These are phyloP conservation scores for Aspergillus aculeatus DNA, from an alignment of 2,329 filamentous ascomycete genomes.

Conservation along the genomic window DNA sequence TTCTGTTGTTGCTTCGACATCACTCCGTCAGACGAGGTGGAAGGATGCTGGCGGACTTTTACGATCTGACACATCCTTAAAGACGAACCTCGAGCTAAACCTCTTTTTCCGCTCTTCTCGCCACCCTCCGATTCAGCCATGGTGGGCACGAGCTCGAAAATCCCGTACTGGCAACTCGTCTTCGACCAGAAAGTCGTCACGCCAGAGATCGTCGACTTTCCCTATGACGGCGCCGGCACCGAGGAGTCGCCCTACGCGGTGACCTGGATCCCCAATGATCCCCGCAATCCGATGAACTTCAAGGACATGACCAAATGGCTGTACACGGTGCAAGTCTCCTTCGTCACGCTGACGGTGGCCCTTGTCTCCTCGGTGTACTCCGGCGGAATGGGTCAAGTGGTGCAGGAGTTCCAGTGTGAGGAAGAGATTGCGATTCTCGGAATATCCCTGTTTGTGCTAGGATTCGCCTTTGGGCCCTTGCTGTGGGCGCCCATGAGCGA, in stretches of 20 bases:
- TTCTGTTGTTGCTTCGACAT: no score
- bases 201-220: conserved; percentile 33
- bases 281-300: conserved; percentile 43
- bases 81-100: background rate
- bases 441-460: conserved; percentile 48
- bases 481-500: conserved; percentile 46
- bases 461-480: conserved; percentile 48
- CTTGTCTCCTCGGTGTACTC: conserved; percentile 46
- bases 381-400: conserved; percentile 39
- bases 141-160: conserved; percentile 15
- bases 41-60: background rate
- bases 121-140: background rate
- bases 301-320: conserved; percentile 39
- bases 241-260: conserved; percentile 45
- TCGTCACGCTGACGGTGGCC: conserved; percentile 44
- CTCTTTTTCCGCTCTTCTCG: background rate
- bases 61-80: background rate
- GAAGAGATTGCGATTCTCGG: conserved; percentile 43
- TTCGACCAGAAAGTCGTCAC: conserved; percentile 35
- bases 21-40: background rate
- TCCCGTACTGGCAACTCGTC: conserved; percentile 38
- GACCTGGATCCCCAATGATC: conserved; percentile 45
- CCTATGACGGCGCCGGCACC: conserved; percentile 41
- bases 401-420: conserved; percentile 34
- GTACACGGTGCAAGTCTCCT: conserved; percentile 38